Evolutionary conservation across 306 rosid genomes (phyloP).

Genomic region (Rosa chinensis): DNA sequence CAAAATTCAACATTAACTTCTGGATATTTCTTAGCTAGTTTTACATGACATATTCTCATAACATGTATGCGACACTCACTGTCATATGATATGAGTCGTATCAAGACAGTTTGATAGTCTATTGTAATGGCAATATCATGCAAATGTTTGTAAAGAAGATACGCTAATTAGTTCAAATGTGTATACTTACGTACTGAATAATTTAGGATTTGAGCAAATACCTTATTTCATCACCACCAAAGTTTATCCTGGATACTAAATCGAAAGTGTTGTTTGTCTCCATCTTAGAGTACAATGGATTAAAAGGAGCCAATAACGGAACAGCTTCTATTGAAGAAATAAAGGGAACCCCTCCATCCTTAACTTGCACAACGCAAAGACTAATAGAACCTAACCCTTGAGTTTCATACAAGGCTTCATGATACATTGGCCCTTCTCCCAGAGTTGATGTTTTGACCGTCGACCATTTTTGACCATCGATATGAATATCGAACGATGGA

Average conservation of each 20-base stretch:
- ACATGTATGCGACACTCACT: background rate
- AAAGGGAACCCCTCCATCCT: conserved; percentile 9
- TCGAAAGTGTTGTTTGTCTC: background rate
- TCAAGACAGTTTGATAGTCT: no score
- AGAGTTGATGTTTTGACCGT: conserved; percentile 12
- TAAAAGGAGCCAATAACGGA: background rate
- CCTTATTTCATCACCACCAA: conserved; percentile 6
- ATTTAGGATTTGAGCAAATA: background rate
- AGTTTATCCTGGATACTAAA: background rate
- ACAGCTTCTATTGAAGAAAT: conserved; percentile 18
- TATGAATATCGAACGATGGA: conserved; percentile 14
- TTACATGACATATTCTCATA: background rate
- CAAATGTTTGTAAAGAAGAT: no score
- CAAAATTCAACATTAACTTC: background rate
- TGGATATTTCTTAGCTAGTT: background rate
- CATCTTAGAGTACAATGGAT: conserved; percentile 5
- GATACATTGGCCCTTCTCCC: conserved; percentile 8
- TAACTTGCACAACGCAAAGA: conserved; percentile 4
- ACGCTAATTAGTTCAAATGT: no score
- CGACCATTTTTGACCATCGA: background rate
- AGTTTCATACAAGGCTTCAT: conserved; percentile 5
- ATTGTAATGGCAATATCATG: no score
- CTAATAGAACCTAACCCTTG: conserved; percentile 1
- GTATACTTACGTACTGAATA: no score
- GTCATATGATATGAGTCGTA: no score